These are phyloP conservation scores for Corchorus capsularis DNA, from an alignment of 345 rosid species.

Conservation along the genomic window DNA sequence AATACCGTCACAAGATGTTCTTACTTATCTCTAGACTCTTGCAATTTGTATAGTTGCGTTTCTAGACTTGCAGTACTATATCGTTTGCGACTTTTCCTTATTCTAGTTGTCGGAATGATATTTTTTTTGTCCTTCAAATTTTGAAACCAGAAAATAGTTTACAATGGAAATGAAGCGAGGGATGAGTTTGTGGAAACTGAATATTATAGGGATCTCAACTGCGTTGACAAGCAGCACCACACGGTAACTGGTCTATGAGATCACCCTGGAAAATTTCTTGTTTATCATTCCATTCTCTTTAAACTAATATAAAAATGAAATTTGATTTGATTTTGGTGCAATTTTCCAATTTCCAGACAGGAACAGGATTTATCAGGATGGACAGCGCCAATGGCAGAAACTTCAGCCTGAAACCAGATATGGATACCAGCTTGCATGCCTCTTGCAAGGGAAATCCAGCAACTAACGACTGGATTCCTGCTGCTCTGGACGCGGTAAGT, in stretches of 20 bases:
- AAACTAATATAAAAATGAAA: neutral
- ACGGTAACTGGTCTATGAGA: slow-evolving; percentile 31
- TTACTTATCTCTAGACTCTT: neutral
- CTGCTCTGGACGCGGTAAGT: slow-evolving; percentile 42
- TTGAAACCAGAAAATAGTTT: slow-evolving; percentile 39
- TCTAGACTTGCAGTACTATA: no score
- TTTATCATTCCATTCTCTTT: neutral
- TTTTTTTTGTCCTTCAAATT: neutral
- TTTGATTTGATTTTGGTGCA: neutral
- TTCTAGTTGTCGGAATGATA: neutral
- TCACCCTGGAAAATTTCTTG: no score
- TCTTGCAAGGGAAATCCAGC: slow-evolving; percentile 71
- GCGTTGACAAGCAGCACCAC: slow-evolving; percentile 68
- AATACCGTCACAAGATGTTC: neutral
- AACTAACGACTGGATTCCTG: slow-evolving; percentile 73
- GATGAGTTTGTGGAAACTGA: slow-evolving; percentile 72
- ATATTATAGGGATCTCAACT: slow-evolving; percentile 59
- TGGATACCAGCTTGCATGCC: slow-evolving; percentile 31
- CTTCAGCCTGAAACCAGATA: slow-evolving; percentile 42
- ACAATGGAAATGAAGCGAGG: slow-evolving; percentile 29
- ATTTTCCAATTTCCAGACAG: slow-evolving; percentile 44
- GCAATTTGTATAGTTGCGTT: no score
- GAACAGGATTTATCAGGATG: slow-evolving; percentile 65
- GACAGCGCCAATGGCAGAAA: slow-evolving; percentile 33
- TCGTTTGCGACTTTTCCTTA: neutral